phyloP scores from a whole-genome alignment of 805 yeast species.

The Candida silvicultrix region DNA sequence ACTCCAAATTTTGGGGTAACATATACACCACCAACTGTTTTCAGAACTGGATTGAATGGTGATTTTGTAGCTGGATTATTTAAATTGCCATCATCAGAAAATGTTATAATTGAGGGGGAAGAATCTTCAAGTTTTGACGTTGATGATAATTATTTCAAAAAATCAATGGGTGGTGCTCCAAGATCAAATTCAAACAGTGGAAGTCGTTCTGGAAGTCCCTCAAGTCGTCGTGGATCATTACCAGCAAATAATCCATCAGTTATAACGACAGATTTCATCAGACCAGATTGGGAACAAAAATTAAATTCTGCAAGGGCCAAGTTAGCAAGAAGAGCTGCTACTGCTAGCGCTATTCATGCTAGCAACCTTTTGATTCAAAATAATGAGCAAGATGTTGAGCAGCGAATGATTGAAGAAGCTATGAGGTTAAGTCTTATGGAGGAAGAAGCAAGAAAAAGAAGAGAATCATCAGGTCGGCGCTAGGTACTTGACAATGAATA shows the following conservation, averaged over 20 bases:
- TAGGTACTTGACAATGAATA: too few relatives aligned
- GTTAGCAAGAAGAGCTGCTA: slow-evolving; percentile 82
- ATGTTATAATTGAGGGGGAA: slow-evolving; percentile 7
- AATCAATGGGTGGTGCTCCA: neutral
- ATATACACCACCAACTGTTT: slow-evolving; percentile 54
- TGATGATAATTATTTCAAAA: slow-evolving; percentile 11
- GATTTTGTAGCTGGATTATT: slow-evolving; percentile 47
- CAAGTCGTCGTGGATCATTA: slow-evolving; percentile 42
- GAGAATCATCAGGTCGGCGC: slow-evolving; percentile 14
- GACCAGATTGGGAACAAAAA: slow-evolving; percentile 90
- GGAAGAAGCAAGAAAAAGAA: slow-evolving; percentile 47
- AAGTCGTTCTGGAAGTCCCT: neutral
- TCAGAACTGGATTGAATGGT: slow-evolving; percentile 46
- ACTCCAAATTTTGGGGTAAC: slow-evolving; percentile 79
- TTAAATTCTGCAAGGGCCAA: slow-evolving; percentile 66
- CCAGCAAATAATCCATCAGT: slow-evolving; percentile 67
- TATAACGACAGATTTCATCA: slow-evolving; percentile 70
- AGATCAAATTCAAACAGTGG: neutral
- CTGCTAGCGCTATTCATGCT: slow-evolving; percentile 91
- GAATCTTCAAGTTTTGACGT: slow-evolving; percentile 7
- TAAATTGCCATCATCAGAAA: slow-evolving; percentile 8
- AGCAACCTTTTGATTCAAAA: slow-evolving; percentile 58
- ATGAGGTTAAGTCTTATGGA: slow-evolving; percentile 67
- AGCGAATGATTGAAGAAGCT: slow-evolving; percentile 81
- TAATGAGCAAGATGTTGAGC: slow-evolving; percentile 45